Evolutionary conservation across 441 rosid genomes (phyloP).

Genomic region (Flueggea neowawraea): DNA sequence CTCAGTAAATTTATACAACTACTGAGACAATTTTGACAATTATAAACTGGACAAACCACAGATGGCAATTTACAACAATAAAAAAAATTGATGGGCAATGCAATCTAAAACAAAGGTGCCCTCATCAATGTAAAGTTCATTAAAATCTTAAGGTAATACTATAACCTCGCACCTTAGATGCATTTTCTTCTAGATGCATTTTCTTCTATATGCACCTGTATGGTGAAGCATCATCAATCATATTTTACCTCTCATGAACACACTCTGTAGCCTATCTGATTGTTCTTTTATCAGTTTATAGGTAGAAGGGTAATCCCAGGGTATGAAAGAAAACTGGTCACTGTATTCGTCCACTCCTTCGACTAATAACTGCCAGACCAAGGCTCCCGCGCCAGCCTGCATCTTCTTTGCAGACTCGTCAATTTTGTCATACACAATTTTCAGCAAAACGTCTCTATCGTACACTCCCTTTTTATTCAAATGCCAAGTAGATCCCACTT

Average conservation of each 20-base stretch:
- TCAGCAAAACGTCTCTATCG: conserved; percentile 28
- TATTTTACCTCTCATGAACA: neutral
- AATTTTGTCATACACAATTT: conserved; percentile 31
- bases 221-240: neutral
- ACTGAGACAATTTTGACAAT: too few species aligned
- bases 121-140: too few species aligned
- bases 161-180: too few species aligned
- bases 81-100: too few species aligned
- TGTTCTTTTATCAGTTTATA: conserved; percentile 31
- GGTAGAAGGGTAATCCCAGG: conserved; percentile 35
- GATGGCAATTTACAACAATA: too few species aligned
- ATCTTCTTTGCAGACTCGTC: conserved; percentile 36
- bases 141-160: too few species aligned
- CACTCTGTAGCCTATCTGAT: conserved; percentile 31
- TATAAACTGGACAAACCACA: too few species aligned
- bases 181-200: too few species aligned
- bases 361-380: conserved; percentile 46
- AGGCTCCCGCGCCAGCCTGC: conserved; percentile 45
- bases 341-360: conserved; percentile 32
- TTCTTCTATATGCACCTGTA: too few species aligned
- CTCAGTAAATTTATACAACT: too few species aligned
- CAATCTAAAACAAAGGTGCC: too few species aligned
- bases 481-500: conserved; percentile 30
- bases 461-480: conserved; percentile 12
- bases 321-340: conserved; percentile 34